phyloP scores from a whole-genome alignment of 192 early-diverging fungal species.

The Podochytrium sp. region DNA sequence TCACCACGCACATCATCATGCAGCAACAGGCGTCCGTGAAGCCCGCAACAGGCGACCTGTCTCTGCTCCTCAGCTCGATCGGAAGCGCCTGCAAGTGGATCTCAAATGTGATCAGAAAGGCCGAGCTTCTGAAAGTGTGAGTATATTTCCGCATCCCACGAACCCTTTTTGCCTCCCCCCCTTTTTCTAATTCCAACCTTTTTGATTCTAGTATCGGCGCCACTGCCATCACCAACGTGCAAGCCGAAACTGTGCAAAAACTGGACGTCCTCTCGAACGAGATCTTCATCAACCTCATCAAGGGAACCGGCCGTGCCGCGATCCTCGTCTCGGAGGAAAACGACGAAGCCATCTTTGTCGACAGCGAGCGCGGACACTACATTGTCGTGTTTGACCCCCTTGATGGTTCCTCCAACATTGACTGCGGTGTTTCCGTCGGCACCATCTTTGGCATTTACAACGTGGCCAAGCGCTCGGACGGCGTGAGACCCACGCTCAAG shows the following conservation, averaged over 20 bases:
- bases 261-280: constrained; percentile 96
- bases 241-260: constrained; percentile 95
- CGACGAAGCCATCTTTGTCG: constrained; percentile 90
- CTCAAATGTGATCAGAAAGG: constrained; percentile 94
- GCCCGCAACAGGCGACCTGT: constrained; percentile 93
- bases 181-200: background rate
- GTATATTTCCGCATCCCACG: constrained; percentile 18
- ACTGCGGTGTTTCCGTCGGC: constrained; percentile 97
- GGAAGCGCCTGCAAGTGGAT: constrained; percentile 97
- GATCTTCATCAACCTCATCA: constrained; percentile 95
- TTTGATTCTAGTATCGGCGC: constrained; percentile 71
- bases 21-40: constrained; percentile 79
- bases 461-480: constrained; percentile 58
- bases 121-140: constrained; percentile 93
- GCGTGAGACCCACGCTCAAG: constrained; percentile 38
- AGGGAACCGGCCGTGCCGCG: constrained; percentile 85
- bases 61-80: constrained; percentile 86
- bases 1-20: constrained; percentile 89
- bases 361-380: constrained; percentile 84
- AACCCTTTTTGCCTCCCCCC: background rate
- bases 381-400: constrained; percentile 97
- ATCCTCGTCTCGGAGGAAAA: constrained; percentile 97
- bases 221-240: constrained; percentile 86
- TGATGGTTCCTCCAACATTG: constrained; percentile 97
- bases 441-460: constrained; percentile 99